phyloP scores from a whole-genome alignment of 2,329 filamentous ascomycete genomes.

The Lecanicillium sp. region DNA sequence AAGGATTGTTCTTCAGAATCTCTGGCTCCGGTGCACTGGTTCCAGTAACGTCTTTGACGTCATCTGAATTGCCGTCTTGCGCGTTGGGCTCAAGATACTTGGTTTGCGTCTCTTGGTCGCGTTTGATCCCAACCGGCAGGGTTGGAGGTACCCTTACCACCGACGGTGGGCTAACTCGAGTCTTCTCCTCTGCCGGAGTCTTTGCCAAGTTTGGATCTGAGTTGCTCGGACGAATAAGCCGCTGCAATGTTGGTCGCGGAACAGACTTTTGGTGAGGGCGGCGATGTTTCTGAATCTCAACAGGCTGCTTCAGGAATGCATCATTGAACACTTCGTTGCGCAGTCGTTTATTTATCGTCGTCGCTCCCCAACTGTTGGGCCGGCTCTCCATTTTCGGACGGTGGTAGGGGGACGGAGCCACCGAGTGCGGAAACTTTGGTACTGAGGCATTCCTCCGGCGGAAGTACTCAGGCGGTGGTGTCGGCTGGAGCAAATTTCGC shows the following conservation, averaged over 20 bases:
- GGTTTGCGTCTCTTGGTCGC: slow-evolving; percentile 22
- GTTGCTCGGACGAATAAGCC: slow-evolving; percentile 33
- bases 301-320: slow-evolving; percentile 76
- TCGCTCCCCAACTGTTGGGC: slow-evolving; percentile 76
- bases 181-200: slow-evolving; percentile 1
- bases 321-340: slow-evolving; percentile 90
- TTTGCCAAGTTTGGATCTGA: slow-evolving; percentile 33
- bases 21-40: slow-evolving; percentile 59
- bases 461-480: slow-evolving; percentile 26
- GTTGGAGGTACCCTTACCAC: slow-evolving; percentile 1
- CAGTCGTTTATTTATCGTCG: slow-evolving; percentile 78
- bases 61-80: slow-evolving; percentile 26
- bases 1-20: slow-evolving; percentile 34
- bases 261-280: slow-evolving; percentile 61
- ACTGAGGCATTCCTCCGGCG: slow-evolving; percentile 25
- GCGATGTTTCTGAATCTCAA: slow-evolving; percentile 71
- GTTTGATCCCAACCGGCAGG: slow-evolving; percentile 19
- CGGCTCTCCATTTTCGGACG: slow-evolving; percentile 42
- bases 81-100: slow-evolving; percentile 6
- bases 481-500: slow-evolving; percentile 65
- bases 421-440: slow-evolving; percentile 4
- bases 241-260: slow-evolving; percentile 41
- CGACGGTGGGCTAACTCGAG: slow-evolving; percentile 1
- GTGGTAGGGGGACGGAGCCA: slow-evolving; percentile 6
- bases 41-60: slow-evolving; percentile 48